These are phyloP conservation scores for Trichoderma atrobrunneum DNA, from an alignment of 2,329 filamentous ascomycete species.

Conservation along the genomic window DNA sequence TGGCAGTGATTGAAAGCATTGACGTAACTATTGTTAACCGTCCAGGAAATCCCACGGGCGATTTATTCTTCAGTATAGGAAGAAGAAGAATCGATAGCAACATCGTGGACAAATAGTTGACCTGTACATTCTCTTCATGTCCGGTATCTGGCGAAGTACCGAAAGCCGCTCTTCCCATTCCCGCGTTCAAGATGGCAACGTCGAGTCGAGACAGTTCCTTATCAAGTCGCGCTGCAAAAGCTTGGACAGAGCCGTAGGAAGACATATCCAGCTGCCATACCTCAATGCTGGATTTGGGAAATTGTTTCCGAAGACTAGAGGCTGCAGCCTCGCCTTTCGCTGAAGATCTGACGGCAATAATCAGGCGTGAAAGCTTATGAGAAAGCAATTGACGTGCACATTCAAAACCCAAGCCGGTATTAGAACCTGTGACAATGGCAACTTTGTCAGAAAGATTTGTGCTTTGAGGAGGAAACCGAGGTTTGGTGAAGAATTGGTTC, in stretches of 20 bases:
- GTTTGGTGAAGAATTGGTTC: neutral
- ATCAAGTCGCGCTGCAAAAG: neutral
- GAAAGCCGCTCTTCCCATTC: neutral
- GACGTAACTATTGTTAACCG: neutral
- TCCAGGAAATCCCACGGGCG: neutral
- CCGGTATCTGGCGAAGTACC: neutral
- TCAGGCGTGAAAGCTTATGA: neutral
- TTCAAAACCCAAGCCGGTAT: neutral
- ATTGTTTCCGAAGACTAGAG: neutral
- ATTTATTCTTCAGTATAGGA: neutral
- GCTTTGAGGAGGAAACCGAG: neutral
- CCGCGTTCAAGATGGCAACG: neutral
- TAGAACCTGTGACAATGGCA: neutral
- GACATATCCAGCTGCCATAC: neutral
- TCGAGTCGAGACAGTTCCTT: neutral
- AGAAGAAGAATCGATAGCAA: neutral
- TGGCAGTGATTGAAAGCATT: neutral
- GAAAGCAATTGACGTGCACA: neutral
- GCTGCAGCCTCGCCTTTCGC: neutral
- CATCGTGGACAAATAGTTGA: neutral
- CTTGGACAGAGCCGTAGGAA: neutral
- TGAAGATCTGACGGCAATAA: neutral
- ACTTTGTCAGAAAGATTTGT: neutral
- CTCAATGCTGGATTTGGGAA: neutral
- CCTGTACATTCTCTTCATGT: neutral